Evolutionary conservation across 1,284 basidiomycete genomes (phyloP), one percentile per base, ranked within the genome.

Genomic region (Ganoderma meredithae): DNA sequence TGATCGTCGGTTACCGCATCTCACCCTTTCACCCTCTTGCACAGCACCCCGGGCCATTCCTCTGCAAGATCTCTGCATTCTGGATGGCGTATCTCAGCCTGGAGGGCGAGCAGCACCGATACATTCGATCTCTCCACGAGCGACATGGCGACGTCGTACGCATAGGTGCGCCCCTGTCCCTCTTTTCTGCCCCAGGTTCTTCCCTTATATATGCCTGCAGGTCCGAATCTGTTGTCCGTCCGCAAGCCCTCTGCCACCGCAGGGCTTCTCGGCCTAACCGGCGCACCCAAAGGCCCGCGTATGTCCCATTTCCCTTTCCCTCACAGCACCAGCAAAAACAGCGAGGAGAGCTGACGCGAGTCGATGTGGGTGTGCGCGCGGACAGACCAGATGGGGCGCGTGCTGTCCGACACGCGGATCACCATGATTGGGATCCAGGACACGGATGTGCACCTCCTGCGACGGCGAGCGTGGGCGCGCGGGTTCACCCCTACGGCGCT

Each of bases 21-120:
- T 79, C 79, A 0, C 78, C 79, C 0, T 66, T 78, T 41, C 79
- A 80, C 60, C 78, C 78, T 0, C 75, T 80, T 19, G 72, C 76
- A 4, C 60, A 62, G 10, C 78, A 75, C 61, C 77, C 79, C 1
- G 79, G 79, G 3, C 79, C 79, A 0, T 15, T 77, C 8, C 40
- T 65, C 1, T 69, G 66, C 66, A 77, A 73, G 58, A 10, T 80
- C 1, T 73, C 78, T 0, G 76, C 75, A 60, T 67, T 76, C 17
- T 76, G 71, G 69, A 64, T 76, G 60, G 70, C 74, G 2, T 71
- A 60, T 25, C 63, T 72, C 3, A 53, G 69, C 10, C 65, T 22
- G 3, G 43, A 58, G 1, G 79, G 79, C 2, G 72, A 70, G 19
- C 75, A 73, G 62, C 74, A 79, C 64, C 44, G 63, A 13, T 78